A percentile compares a stretch with the other conserved stretches of the same genome.
Conservation (phyloP, 495 filamentous ascomycete species). For the Hypoxylon trugodes region DNA sequence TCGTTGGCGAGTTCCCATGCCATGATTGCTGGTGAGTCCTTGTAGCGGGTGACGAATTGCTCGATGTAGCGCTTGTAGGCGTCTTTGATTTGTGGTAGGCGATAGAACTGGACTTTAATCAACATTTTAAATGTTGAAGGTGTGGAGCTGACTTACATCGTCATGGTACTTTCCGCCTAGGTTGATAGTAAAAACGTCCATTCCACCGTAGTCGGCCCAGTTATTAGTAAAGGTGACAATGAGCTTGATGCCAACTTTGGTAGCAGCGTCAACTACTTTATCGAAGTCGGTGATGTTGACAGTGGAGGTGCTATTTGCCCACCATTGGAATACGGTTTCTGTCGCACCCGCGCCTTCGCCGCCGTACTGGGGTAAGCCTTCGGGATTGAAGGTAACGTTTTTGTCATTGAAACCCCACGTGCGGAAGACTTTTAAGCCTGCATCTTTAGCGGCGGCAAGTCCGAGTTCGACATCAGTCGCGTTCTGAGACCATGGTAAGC, state of each 20-base stretch:
- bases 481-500: constrained; percentile 43
- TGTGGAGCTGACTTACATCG: constrained; percentile 8
- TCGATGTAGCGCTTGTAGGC: constrained; percentile 71
- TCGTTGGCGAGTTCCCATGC: constrained; percentile 80
- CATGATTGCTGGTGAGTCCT: constrained; percentile 65
- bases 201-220: constrained; percentile 72
- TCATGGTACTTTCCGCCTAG: constrained; percentile 59
- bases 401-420: constrained; percentile 60
- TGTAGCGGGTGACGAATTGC: constrained; percentile 68
- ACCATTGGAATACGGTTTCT: constrained; percentile 58
- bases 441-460: constrained; percentile 58
- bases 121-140: neutral
- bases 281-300: constrained; percentile 72
- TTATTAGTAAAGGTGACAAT: constrained; percentile 67
- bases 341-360: constrained; percentile 60
- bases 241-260: constrained; percentile 61
- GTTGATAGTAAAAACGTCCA: constrained; percentile 66
- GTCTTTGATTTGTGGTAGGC: constrained; percentile 60
- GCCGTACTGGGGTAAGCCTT: constrained; percentile 54
- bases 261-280: constrained; percentile 60
- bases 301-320: constrained; percentile 53
- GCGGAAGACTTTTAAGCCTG: constrained; percentile 71
- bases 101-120: constrained; percentile 63
- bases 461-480: constrained; percentile 69
- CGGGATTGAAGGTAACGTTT: constrained; percentile 59